Conservation (phyloP, 2,329 filamentous ascomycete species). For the Chrysoporthe puriensis region DNA sequence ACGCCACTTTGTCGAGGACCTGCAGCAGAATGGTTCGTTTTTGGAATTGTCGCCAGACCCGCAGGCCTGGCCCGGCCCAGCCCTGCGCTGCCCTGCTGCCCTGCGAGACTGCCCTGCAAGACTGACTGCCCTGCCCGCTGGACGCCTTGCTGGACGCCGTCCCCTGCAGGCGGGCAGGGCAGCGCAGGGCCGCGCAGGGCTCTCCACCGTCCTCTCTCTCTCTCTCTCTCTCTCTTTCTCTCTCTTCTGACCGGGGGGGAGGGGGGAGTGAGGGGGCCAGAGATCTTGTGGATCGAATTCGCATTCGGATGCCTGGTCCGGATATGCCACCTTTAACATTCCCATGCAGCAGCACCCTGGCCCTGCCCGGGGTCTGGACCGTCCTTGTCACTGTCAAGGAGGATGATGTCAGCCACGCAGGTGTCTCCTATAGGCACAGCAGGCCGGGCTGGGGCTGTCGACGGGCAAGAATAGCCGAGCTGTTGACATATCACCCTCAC, state of each 20-base stretch:
- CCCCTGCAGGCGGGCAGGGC: no score
- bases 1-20: constrained; percentile 26
- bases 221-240: no score
- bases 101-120: background rate
- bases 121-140: no score
- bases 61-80: background rate
- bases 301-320: background rate
- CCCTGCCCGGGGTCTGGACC: background rate
- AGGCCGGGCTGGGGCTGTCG: background rate
- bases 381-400: background rate
- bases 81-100: no score
- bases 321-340: background rate
- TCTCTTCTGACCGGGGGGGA: background rate
- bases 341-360: background rate
- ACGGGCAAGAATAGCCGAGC: constrained; percentile 8
- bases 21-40: constrained; percentile 24
- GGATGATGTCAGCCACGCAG: background rate
- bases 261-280: background rate
- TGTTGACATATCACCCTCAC: background rate
- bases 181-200: no score
- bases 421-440: no score
- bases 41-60: constrained; percentile 3
- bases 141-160: no score
- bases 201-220: no score
- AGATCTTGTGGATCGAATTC: background rate